Conservation (phyloP, 228 moss, liverwort and hornwort species). For the Sphagnum magellanicum region DNA sequence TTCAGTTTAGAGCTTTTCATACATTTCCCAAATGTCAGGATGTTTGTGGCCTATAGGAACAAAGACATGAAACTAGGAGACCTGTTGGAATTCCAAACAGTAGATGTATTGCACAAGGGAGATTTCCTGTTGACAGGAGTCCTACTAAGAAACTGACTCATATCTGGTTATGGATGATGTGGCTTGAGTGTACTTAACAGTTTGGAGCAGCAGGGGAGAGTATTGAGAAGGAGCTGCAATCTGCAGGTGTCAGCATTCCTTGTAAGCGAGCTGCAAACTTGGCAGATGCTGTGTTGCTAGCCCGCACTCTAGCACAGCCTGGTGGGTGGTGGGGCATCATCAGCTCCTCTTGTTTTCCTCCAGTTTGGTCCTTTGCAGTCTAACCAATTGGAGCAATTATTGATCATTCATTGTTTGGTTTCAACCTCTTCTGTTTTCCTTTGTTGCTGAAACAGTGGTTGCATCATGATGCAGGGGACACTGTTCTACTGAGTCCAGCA, state of each 20-base stretch:
- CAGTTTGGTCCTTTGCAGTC: background rate
- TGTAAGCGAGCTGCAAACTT: conserved; percentile 42
- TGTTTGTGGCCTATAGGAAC: no score
- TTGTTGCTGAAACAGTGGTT: background rate
- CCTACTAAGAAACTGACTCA: no score
- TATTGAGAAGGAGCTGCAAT: conserved; percentile 65
- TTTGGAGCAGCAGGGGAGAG: conserved; percentile 90
- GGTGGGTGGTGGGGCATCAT: conserved; percentile 24
- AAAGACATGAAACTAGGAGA: no score
- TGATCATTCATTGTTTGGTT: no score
- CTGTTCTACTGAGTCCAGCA: conserved; percentile 72
- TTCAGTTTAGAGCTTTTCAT: no score
- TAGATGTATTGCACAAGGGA: no score
- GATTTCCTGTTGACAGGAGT: no score
- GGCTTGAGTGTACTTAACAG: conserved; percentile 23
- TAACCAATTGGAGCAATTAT: no score
- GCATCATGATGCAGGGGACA: conserved; percentile 55
- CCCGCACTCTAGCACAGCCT: conserved; percentile 57
- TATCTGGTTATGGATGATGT: background rate
- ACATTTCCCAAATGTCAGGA: no score
- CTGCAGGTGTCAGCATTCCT: conserved; percentile 56
- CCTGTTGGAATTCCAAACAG: no score
- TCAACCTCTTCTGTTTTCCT: background rate
- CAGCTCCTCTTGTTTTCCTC: background rate
- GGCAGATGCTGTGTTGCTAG: conserved; percentile 68